Percentiles rank a stretch among this genome's conserved stretches.
These are phyloP conservation scores for Rhodotorula diobovata DNA, from an alignment of 768 basidiomycete species.

Conservation along the genomic window DNA sequence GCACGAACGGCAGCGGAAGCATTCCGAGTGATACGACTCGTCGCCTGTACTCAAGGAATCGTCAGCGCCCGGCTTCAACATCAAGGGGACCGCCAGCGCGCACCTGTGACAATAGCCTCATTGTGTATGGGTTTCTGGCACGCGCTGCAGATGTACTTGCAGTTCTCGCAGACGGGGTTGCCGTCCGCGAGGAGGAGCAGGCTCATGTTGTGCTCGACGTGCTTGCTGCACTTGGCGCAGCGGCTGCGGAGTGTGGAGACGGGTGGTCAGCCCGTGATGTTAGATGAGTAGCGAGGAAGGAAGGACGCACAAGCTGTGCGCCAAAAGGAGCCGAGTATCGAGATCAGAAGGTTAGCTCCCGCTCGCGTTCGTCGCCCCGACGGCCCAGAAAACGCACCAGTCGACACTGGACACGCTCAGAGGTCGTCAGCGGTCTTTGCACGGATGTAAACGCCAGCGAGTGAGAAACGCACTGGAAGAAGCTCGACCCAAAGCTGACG, in stretches of 20 bases:
- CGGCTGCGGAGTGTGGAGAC: conserved; percentile 48
- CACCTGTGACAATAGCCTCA: conserved; percentile 95
- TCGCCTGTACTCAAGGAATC: conserved; percentile 53
- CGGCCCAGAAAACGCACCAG: background rate
- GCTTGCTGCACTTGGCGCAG: conserved; percentile 88
- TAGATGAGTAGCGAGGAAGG: background rate
- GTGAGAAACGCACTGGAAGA: conserved; percentile 26
- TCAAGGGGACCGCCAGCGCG: conserved; percentile 1
- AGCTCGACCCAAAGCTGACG: conserved; percentile 31
- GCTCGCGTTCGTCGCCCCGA: too few relatives aligned
- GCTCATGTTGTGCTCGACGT: conserved; percentile 92
- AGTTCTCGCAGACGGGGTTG: conserved; percentile 89
- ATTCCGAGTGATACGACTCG: conserved; percentile 96
- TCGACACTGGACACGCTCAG: background rate
- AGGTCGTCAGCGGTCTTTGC: background rate
- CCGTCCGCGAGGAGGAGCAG: conserved; percentile 94
- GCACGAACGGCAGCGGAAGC: conserved; percentile 97
- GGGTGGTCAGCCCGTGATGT: background rate
- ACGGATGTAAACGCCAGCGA: background rate
- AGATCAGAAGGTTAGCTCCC: background rate
- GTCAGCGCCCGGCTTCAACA: background rate
- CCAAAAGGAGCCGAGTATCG: background rate
- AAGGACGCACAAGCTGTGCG: background rate
- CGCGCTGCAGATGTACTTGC: conserved; percentile 92
- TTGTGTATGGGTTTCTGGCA: conserved; percentile 92